A percentile compares a stretch with the other conserved stretches of the same genome.
Evolutionary conservation across 75 land plant species (phyloP).

Genomic region (Sequoia sempervirens): DNA sequence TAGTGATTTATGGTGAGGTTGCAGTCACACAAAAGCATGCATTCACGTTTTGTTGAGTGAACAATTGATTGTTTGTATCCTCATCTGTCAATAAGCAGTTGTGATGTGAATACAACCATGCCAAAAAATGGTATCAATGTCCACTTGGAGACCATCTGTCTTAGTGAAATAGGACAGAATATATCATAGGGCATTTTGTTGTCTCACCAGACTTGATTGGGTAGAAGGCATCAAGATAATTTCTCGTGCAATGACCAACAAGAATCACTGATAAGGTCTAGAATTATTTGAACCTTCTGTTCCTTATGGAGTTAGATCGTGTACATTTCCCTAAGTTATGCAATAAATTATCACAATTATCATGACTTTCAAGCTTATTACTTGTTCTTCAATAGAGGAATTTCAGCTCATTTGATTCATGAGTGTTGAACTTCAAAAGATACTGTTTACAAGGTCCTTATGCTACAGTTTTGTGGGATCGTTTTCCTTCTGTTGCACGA

Average conservation of each 20-base stretch:
- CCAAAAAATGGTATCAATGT: background rate
- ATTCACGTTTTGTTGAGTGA: background rate
- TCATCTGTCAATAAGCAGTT: background rate
- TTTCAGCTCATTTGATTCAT: background rate
- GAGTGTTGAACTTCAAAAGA: background rate
- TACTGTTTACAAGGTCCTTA: background rate
- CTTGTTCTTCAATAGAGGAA: background rate
- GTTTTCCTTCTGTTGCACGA: background rate
- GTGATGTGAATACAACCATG: background rate
- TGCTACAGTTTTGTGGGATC: background rate
- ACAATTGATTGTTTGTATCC: background rate
- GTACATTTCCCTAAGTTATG: background rate
- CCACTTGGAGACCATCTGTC: background rate
- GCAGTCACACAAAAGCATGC: background rate
- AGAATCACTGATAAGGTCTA: background rate
- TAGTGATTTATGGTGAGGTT: constrained; percentile 6
- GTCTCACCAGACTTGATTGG: background rate
- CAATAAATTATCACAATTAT: background rate
- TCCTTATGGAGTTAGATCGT: background rate
- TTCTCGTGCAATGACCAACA: background rate
- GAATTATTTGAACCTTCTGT: background rate
- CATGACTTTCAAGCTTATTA: background rate
- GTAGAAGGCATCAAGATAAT: background rate
- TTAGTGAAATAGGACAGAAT: background rate
- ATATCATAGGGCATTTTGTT: background rate